Base-by-base conservation (phyloP, 1,139 yeast species). In the Casaregolazyma suthepensis region DNA sequence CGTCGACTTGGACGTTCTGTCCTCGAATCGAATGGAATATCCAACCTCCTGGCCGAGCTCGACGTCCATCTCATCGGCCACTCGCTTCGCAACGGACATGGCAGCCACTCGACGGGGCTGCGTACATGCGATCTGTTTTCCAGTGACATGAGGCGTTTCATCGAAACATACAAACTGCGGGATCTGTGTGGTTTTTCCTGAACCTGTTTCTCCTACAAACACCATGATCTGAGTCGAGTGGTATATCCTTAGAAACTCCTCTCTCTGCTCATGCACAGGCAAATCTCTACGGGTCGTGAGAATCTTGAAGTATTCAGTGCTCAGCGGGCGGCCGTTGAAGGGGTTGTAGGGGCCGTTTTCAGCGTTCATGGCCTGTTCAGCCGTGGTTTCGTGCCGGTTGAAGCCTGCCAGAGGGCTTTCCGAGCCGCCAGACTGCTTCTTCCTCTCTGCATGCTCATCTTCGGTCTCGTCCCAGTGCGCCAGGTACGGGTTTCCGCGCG, bases 91-190 rank as follows among this genome's bases (percentile, higher is more conserved):
- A 49, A 91, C 97, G 56, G 96, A 87, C 93, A 90, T 90, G 23
- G 98, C 98, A 2, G 98, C 98, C 58, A 91, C 98, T 73, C 98
- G 81, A 72, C 98, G 82, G 18, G 98, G 98, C 74, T 91, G 98
- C 0, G 98, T 91, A 82, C 97, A 91, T 0, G 96, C 97, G 51
- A 91, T 88, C 68, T 85, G 89, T 40, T 81, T 82, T 2, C 94
- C 93, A 49, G 75, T 73, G 55, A 87, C 72, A 59, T 87, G 95
- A 31, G 95, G 96, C 71, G 94, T 81, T 63, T 90, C 98, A 68
- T 93, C 98, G 61, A 84, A 90, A 47, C 91, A 76, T 31, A 93
- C 97, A 73, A 90, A 91, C 71, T 91, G 98, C 2, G 98, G 97
- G 57, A 91, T 90, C 71, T 91, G 98, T 0, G 98, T 91, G 23